Base-by-base conservation (phyloP, 2,329 filamentous ascomycete species). In the Ophiocordyceps unilateralis region DNA sequence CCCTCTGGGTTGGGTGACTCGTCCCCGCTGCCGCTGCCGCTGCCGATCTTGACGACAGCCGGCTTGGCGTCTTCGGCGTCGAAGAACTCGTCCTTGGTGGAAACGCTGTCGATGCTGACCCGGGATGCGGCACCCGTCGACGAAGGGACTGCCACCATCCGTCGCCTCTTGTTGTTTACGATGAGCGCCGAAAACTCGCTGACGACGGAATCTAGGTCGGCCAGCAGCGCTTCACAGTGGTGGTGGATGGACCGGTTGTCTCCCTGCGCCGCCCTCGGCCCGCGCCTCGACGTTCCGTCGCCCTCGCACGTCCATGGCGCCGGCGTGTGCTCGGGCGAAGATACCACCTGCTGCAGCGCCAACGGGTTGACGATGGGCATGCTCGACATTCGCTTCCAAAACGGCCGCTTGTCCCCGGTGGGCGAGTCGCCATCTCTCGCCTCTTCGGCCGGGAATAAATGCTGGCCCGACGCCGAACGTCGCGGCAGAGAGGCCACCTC, bases 341-440 rank as follows among this genome's bases (percentile, higher is more conserved):
- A 53, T 2, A 59, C 50, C 1, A 62, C 46, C 28, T 65, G 57
- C 8, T 68, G 62, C 19, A 65, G 48, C 10, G 60, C 55, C 23
- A 61, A 56, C 2, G 68, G 60, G 5, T 63, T 58, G 24, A 67
- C 54, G 3, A 64, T 58, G 19, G 68, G 58, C 2, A 66, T 65
- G 52, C 78, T 88, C 1, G 80, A 68, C 61, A 93, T 95, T 40
- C 89, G 78, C 59, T 87, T 93, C 91, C 91, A 98, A 55, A 98
- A 96, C 0, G 85, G 69, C 46, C 77, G 74, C 57, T 70, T 85
- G 43, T 86, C 78, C 4, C 56, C 51, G 9, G 58, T 50, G 2
- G 62, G 50, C 23, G 76, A 77, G 51, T 78, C 80, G 45, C 74
- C 67, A 30, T 73, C 74, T 3, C 59, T 57, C 15, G 22, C 40